These are phyloP conservation scores for Funneliformis mosseae DNA, from an alignment of 192 early-diverging fungal species.

Conservation along the genomic window DNA sequence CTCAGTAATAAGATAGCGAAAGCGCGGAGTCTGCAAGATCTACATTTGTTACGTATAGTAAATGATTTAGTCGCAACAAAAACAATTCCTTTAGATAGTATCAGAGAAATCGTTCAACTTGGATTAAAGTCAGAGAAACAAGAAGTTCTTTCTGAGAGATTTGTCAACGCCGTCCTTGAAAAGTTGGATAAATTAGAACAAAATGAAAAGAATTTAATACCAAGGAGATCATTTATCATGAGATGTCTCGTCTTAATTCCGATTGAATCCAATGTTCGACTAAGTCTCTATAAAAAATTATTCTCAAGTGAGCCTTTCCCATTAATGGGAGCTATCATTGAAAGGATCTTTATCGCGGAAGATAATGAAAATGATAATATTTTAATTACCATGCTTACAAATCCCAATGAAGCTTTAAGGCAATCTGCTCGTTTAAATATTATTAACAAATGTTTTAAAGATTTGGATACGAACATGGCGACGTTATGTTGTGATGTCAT, in stretches of 20 bases:
- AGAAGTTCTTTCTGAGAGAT: slow-evolving; percentile 9
- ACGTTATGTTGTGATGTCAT: slow-evolving; percentile 30
- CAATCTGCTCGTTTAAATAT: slow-evolving; percentile 2
- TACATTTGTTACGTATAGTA: slow-evolving; percentile 20
- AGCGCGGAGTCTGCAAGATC: too few species aligned
- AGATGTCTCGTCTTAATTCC: slow-evolving; percentile 5
- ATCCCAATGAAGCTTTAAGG: neutral
- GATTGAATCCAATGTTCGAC: neutral
- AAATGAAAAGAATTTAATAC: slow-evolving; percentile 25
- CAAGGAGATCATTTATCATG: slow-evolving; percentile 9
- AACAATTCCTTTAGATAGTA: neutral
- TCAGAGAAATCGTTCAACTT: neutral
- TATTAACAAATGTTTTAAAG: slow-evolving; percentile 16
- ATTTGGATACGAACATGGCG: slow-evolving; percentile 6
- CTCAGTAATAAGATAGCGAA: neutral
- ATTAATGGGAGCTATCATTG: slow-evolving; percentile 7
- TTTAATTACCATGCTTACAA: neutral
- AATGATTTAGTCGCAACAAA: slow-evolving; percentile 27
- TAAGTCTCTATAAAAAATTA: slow-evolving; percentile 17
- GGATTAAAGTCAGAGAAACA: neutral
- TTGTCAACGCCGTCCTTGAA: neutral
- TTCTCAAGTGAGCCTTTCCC: slow-evolving; percentile 20
- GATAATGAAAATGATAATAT: neutral
- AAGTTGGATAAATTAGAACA: slow-evolving; percentile 1
- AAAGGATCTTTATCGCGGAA: neutral